Base-by-base conservation (phyloP, 306 rosid genomes). In the Cucurbita moschata region DNA sequence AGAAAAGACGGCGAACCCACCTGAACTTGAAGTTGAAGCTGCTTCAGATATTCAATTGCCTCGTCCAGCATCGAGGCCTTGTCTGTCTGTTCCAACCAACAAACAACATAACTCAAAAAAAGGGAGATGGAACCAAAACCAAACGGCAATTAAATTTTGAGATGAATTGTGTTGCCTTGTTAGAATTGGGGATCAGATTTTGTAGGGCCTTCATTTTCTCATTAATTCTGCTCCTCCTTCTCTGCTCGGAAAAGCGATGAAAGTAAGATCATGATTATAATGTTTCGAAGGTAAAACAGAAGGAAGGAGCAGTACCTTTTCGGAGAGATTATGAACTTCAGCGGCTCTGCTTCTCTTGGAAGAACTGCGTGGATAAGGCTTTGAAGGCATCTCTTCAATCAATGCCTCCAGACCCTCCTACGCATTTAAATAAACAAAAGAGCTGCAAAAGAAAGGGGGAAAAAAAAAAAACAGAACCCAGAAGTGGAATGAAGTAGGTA, bases 1-100 rank as follows among this genome's bases (percentile, higher is more conserved):
- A 58, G 13, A 78, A 69, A 57, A 76, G 64, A n/a, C 51, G 58
- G 80, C 44, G 46, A 14, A 14, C 12, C 67, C 67, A 89, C 97
- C 95, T 94, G 98, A 66, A 94, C 96, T 86, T 94, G 98, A 74
- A 94, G 98, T 86, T 90, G 96, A 86, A 94, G 98, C 84, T 94
- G 98, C 85, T 90, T 94, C 46, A 94, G 92, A 80, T 94, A 94
- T 81, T 94, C 98, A 69, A 94, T 94, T 75, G 96, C 96, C 81
- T 94, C 98, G 78, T 94, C 98, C 50, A 94, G 88, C 97, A 94
- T 91, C 10, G 98, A 94, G 80, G 98, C 97, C 85, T 94, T 94
- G 78, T 94, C 97, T 18, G 95, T 89, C 97, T 90, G 88, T 80
- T 70, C 44, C 74, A 72, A 50, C 52, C 71, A 81, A 38, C 74